phyloP scores from a whole-genome alignment of 768 basidiomycete species.

The Daedalea quercina region DNA sequence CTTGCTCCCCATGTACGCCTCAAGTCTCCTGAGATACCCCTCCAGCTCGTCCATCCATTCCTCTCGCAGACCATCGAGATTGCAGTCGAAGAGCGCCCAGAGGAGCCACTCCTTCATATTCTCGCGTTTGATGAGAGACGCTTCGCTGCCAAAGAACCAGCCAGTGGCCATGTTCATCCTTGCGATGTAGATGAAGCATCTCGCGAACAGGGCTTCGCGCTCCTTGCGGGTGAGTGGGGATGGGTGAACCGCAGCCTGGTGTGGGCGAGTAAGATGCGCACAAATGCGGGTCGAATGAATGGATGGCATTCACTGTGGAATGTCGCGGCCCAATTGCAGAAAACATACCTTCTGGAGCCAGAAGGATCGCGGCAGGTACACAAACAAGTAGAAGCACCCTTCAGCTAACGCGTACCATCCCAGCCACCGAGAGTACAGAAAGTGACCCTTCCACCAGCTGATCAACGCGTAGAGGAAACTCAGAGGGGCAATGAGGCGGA shows the following conservation, averaged over 20 bases:
- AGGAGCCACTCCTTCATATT: slow-evolving; percentile 58
- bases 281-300: slow-evolving; percentile 18
- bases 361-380: slow-evolving; percentile 42
- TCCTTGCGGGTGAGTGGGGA: slow-evolving; percentile 33
- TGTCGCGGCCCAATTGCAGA: too few species aligned
- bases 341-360: slow-evolving; percentile 47
- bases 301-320: too few species aligned
- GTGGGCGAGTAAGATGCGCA: background rate
- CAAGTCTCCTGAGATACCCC: slow-evolving; percentile 36
- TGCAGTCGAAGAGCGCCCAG: slow-evolving; percentile 52
- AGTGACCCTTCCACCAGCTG: slow-evolving; percentile 18
- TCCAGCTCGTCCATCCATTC: slow-evolving; percentile 48
- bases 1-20: slow-evolving; percentile 32
- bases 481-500: slow-evolving; percentile 44
- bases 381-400: slow-evolving; percentile 38
- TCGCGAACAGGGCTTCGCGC: slow-evolving; percentile 42
- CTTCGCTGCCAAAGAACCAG: slow-evolving; percentile 43
- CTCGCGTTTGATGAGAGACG: slow-evolving; percentile 29
- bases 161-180: slow-evolving; percentile 30
- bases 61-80: slow-evolving; percentile 21
- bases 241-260: slow-evolving; percentile 26
- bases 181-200: slow-evolving; percentile 27
- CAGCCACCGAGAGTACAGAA: slow-evolving; percentile 25
- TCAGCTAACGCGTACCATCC: slow-evolving; percentile 35
- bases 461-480: slow-evolving; percentile 34